Percentiles rank a stretch among this genome's conserved stretches.
Conservation (phyloP, 2,329 filamentous ascomycete genomes). For the Paracoccidioides brasiliensis region DNA sequence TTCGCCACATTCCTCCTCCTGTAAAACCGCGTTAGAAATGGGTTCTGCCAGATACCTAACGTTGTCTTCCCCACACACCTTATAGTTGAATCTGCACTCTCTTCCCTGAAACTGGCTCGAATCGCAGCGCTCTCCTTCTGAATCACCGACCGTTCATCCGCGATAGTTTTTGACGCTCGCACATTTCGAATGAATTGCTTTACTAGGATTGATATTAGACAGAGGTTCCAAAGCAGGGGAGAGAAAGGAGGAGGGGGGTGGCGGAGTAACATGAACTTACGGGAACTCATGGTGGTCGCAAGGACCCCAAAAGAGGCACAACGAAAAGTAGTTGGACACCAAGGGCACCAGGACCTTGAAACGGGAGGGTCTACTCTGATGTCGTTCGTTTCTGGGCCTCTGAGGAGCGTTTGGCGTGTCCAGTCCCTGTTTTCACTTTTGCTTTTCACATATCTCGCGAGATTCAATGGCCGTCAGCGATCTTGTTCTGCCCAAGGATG, state of each 20-base stretch:
- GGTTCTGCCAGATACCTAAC: neutral
- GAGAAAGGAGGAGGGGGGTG: slow-evolving; percentile 11
- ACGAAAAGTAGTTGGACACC: slow-evolving; percentile 5
- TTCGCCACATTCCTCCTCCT: slow-evolving; percentile 99
- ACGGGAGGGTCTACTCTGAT: neutral
- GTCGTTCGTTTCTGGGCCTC: neutral
- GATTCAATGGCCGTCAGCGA: neutral
- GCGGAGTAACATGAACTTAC: slow-evolving; percentile 30
- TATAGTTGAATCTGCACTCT: slow-evolving; percentile 81
- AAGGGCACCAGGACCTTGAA: neutral
- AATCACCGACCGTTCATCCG: slow-evolving; percentile 94
- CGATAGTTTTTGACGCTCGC: slow-evolving; percentile 94
- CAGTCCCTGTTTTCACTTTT: neutral
- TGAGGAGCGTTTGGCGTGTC: neutral
- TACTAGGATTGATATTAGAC: slow-evolving; percentile 44
- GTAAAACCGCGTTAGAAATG: slow-evolving; percentile 8
- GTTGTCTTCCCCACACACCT: slow-evolving; percentile 45
- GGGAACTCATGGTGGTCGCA: slow-evolving; percentile 44
- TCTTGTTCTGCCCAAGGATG: neutral
- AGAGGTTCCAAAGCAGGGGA: slow-evolving; percentile 5
- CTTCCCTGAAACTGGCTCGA: slow-evolving; percentile 91
- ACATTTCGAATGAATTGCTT: slow-evolving; percentile 99
- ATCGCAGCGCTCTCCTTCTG: slow-evolving; percentile 99
- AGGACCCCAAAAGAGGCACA: slow-evolving; percentile 34
- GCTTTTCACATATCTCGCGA: neutral